Base-by-base conservation (phyloP, 2,329 filamentous ascomycete genomes). In the Pseudodiploospora longispora region DNA sequence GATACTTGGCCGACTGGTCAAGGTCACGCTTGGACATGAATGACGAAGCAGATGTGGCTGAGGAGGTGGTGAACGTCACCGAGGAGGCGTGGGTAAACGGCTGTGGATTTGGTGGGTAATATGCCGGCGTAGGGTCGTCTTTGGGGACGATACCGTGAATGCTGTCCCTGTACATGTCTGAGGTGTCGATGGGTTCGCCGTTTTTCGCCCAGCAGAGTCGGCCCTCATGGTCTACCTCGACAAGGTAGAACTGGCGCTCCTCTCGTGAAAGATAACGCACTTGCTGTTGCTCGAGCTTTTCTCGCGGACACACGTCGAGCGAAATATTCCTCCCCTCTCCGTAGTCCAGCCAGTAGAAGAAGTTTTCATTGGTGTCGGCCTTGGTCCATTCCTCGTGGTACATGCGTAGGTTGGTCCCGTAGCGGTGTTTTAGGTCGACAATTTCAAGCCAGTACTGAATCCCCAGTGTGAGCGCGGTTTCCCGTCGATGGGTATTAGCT, bases 341-440 rank as follows among this genome's bases (percentile, higher is more conserved):
- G 47, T 85, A 73, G 59, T 96, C 90, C 1, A 95, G 71, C 89
- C 90, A 95, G 65, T 89, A 91, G 62, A 95, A 95, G 72, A 90
- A 96, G 59, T 93, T 95, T 60, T 95, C 84, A 4, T 80, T 77
- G 0, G 87, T 91, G 29, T 85, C 71, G 2, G 79, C 71, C 48
- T 76, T 78, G 61, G 88, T 88, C 90, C 90, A 96, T 51, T 85
- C 80, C 47, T 80, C 78, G 57, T 96, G 90, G 55, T 95, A 96
- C 30, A 78, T 76, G 30, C 85, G 74, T 41, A 95, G 64, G 53
- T 93, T 94, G 43, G 82, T 84, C 4, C 89, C 90, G 57, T 95
- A 94, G 4, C 89, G 79, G 59, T 96, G 89, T 62, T 94, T 90
- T 38, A 82, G 67, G 59, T 93, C 86, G 6, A 91, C 82, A 84